These are phyloP conservation scores for Penicillium flavigenum DNA, from an alignment of 495 filamentous ascomycete genomes.

Conservation along the genomic window DNA sequence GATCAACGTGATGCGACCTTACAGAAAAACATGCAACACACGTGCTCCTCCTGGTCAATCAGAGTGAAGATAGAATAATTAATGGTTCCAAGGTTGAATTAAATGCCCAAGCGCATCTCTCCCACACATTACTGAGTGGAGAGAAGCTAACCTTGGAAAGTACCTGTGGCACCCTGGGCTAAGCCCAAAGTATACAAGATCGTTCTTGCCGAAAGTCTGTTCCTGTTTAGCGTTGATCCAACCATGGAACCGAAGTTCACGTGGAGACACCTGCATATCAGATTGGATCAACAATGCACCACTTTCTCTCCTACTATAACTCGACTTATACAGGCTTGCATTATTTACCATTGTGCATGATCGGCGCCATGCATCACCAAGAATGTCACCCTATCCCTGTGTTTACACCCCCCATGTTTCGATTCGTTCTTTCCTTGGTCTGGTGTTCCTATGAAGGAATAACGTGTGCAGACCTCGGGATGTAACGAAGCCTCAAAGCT, in stretches of 20 bases:
- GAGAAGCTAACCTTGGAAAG: neutral
- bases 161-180: neutral
- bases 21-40: slow-evolving; percentile 9
- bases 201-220: slow-evolving; percentile 6
- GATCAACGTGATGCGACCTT: slow-evolving; percentile 10
- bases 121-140: neutral
- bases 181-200: neutral
- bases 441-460: neutral
- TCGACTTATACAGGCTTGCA: neutral
- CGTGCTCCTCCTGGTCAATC: slow-evolving; percentile 8
- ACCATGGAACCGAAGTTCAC: slow-evolving; percentile 1
- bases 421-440: neutral
- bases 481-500: neutral
- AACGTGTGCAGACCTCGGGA: neutral
- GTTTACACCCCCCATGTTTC: neutral
- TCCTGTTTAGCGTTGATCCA: neutral
- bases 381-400: slow-evolving; percentile 9
- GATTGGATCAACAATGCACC: slow-evolving; percentile 3
- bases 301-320: neutral
- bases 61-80: neutral
- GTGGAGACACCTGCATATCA: slow-evolving; percentile 8
- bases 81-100: neutral
- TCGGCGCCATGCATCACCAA: neutral
- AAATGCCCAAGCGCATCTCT: neutral
- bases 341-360: neutral